Evolutionary conservation across 2,329 filamentous ascomycete genomes (phyloP).

Genomic region (Harringtonia aguacate): DNA sequence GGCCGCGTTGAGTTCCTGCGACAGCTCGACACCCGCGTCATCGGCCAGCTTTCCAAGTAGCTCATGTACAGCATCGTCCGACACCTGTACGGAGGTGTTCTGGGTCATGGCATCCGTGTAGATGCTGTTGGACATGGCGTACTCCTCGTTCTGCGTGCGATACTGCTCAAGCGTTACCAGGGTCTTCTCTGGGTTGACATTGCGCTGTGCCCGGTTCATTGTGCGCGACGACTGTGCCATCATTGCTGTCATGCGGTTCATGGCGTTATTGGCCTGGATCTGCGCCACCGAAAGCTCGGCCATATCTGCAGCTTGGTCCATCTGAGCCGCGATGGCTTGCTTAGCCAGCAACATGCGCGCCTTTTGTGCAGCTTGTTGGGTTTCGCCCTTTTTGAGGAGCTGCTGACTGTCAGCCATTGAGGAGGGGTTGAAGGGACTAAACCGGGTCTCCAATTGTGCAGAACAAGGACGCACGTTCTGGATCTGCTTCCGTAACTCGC

Average conservation of each 20-base stretch:
- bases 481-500: conserved; percentile 51
- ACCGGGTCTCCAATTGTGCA: neutral
- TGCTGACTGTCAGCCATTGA: conserved; percentile 6
- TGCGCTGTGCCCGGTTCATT: conserved; percentile 48
- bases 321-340: conserved; percentile 50
- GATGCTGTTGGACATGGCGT: conserved; percentile 57
- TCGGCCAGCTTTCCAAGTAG: conserved; percentile 79
- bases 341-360: conserved; percentile 52
- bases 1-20: conserved; percentile 56
- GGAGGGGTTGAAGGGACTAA: neutral
- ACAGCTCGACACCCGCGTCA: conserved; percentile 75
- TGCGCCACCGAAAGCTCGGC: conserved; percentile 48
- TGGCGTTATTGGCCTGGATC: conserved; percentile 54
- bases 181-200: conserved; percentile 49
- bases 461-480: conserved; percentile 30
- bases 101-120: conserved; percentile 79
- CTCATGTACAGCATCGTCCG: conserved; percentile 78
- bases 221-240: conserved; percentile 49
- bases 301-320: conserved; percentile 56
- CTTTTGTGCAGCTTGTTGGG: conserved; percentile 52
- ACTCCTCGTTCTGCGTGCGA: conserved; percentile 52
- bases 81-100: conserved; percentile 60
- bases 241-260: conserved; percentile 56
- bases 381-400: conserved; percentile 52
- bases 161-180: conserved; percentile 51